These are phyloP conservation scores for Periconia macrospinosa DNA, from an alignment of 2,329 filamentous ascomycete genomes.

Conservation along the genomic window DNA sequence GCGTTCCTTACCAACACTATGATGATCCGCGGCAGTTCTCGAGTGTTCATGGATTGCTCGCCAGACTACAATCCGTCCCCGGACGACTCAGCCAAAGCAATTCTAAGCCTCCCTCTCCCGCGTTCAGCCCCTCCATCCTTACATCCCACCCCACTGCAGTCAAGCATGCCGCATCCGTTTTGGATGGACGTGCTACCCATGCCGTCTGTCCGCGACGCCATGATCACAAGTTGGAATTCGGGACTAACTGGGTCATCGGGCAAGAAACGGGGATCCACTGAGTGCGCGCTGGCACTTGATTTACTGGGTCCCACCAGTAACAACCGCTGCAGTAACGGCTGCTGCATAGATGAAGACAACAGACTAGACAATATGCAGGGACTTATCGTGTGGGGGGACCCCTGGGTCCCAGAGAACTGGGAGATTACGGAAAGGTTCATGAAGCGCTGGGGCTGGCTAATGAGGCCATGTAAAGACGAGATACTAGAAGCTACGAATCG, in stretches of 20 bases:
- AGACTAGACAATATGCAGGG: background rate
- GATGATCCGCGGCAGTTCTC: slow-evolving; percentile 15
- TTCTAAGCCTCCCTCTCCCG: background rate
- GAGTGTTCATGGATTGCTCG: background rate
- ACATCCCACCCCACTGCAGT: slow-evolving; percentile 54
- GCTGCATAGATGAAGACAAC: background rate
- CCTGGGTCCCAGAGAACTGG: background rate
- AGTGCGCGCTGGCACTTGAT: slow-evolving; percentile 1
- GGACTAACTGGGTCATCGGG: background rate
- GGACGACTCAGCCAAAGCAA: background rate
- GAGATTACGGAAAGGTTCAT: slow-evolving; percentile 1
- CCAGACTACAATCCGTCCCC: background rate
- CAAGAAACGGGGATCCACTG: background rate
- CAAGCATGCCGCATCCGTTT: slow-evolving; percentile 55
- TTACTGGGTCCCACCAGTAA: background rate
- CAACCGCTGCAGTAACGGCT: background rate
- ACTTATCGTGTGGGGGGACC: background rate
- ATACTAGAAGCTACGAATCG: background rate
- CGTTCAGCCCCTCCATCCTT: slow-evolving; percentile 27
- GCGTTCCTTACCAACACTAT: slow-evolving; percentile 34
- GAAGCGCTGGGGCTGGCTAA: background rate
- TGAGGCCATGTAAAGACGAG: background rate
- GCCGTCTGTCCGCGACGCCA: slow-evolving; percentile 54
- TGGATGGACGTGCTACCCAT: slow-evolving; percentile 60
- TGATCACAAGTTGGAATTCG: slow-evolving; percentile 38